Evolutionary conservation across 139 green algal species (phyloP).

Genomic region (Deuterostichococcus epilithicus): DNA sequence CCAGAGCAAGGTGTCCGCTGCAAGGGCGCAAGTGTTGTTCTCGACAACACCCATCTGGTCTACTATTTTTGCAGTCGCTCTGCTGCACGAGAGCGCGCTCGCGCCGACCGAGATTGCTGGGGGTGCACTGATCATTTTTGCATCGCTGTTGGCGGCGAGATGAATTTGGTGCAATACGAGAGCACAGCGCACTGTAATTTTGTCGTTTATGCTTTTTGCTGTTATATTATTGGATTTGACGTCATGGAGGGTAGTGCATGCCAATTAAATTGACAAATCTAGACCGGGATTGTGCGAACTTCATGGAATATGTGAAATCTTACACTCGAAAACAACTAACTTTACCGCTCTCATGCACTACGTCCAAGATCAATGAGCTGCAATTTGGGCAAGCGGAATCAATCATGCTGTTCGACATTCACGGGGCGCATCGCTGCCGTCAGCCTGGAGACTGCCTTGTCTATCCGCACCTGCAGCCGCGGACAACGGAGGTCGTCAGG

Average conservation of each 20-base stretch:
- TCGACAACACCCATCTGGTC: conserved; percentile 3
- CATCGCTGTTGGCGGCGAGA: background rate
- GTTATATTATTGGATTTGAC: too few relatives aligned
- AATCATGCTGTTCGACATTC: background rate
- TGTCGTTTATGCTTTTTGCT: too few relatives aligned
- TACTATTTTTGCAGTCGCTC: background rate
- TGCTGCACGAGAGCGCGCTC: background rate
- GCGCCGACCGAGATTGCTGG: background rate
- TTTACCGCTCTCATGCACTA: too few relatives aligned
- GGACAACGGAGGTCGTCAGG: conserved; percentile 23
- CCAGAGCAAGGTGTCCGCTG: conserved; percentile 3
- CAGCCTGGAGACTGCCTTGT: conserved; percentile 42
- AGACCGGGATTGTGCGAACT: too few relatives aligned
- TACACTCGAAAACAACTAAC: too few relatives aligned
- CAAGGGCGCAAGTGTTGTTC: conserved; percentile 3
- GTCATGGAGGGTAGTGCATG: too few relatives aligned
- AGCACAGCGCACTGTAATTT: too few relatives aligned
- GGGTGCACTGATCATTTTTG: background rate
- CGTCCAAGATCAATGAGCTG: conserved; percentile 1
- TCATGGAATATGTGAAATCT: too few relatives aligned
- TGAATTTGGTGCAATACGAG: too few relatives aligned
- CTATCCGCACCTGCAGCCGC: conserved; percentile 43
- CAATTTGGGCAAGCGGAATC: background rate
- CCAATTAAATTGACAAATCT: too few relatives aligned
- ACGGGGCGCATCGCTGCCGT: conserved; percentile 12